Conservation (phyloP, 805 yeast genomes). For the Saccharomycopsis javanensis region DNA sequence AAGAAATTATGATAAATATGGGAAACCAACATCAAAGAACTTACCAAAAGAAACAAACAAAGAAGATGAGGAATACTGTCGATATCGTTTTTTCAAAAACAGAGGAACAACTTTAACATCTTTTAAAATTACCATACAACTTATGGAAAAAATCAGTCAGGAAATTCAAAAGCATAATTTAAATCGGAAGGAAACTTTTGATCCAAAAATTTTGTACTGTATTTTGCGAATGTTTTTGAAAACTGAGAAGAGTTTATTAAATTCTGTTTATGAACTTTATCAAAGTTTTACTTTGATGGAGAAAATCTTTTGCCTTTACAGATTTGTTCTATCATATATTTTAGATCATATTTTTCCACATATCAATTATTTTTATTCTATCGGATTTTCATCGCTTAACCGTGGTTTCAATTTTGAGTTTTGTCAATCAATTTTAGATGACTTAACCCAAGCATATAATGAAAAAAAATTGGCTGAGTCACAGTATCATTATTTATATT, state of each 20-base stretch:
- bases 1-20: not conserved
- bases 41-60: not conserved
- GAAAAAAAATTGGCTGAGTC: not conserved
- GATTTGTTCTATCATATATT: slow-evolving; percentile 4
- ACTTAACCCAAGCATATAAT: not conserved
- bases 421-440: slow-evolving; percentile 3
- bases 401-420: slow-evolving; percentile 6
- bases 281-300: slow-evolving; percentile 1
- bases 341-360: slow-evolving; percentile 12
- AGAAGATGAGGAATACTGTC: not conserved
- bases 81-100: not conserved
- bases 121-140: not conserved
- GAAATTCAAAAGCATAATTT: not conserved
- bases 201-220: not conserved
- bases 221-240: not conserved
- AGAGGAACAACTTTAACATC: not conserved
- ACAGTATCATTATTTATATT: slow-evolving; percentile 3
- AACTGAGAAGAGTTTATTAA: not conserved
- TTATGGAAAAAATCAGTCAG: not conserved
- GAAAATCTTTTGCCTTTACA: slow-evolving; percentile 4
- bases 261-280: not conserved
- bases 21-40: not conserved
- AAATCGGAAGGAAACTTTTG: not conserved
- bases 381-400: slow-evolving; percentile 1
- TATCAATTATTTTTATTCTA: slow-evolving; percentile 2